Evolutionary conservation across 139 green algal species (phyloP), one percentile per base, ranked within the genome.

Genomic region (Volvox africanus): DNA sequence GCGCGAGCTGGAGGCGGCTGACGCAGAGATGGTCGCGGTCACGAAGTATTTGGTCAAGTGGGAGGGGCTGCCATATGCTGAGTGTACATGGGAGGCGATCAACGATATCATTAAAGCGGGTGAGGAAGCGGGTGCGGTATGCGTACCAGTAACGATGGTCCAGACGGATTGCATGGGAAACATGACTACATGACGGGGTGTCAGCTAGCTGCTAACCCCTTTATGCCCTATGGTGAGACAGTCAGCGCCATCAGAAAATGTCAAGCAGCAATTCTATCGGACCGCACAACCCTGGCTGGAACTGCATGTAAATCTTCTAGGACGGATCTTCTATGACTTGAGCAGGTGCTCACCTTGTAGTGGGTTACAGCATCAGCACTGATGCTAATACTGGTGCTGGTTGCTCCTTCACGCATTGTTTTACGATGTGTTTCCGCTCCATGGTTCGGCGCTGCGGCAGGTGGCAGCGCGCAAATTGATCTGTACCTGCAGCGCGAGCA

Each of bases 21-120:
- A 95, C 36, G 91, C 36, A 0, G 83, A 80, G 83, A 68, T 50
- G 83, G 83, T 89, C 13, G 35, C 73, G 37, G 73, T 37, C 20
- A 71, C 88, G 28, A 90, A 95, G 91, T 98, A 97, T 94, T 93
- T 99, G 71, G 93, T 97, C 84, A 99, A 99, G 93, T 99, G 98
- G 98, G 91, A 95, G 88, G 98, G 97, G 14, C 94, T 99, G 91
- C 96, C 97, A 0, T 99, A 99, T 93, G 93, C 88, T 5, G 97
- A 99, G 89, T 95, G 89, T 91, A 99, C 97, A 1, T 99, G 96
- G 96, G 98, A 99, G 94, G 83, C 82, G 18, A 87, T 82, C 73
- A 89, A 86, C 16, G 92, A 93, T 50, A 71, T 96, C 83, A 84
- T 80, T 67, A 80, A 80, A 11, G 92, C 89, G 0, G 78, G 35